Percentiles rank a stretch among this genome's conserved stretches.
Conservation (phyloP, 2,329 filamentous ascomycete species). For the Colletotrichum musicola region DNA sequence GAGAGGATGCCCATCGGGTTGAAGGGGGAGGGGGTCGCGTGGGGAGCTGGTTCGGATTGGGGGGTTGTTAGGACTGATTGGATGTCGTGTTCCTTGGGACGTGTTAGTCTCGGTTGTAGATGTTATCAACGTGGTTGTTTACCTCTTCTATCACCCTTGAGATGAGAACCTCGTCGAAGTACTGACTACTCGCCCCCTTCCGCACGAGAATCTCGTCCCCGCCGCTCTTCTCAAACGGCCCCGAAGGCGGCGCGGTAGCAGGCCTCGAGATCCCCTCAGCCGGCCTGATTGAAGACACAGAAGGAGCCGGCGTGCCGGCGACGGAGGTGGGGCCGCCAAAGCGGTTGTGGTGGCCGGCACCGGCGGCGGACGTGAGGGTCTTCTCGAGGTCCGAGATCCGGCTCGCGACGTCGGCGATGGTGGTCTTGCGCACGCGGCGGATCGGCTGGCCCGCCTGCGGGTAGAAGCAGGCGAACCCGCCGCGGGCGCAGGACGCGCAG, state of each 20-base stretch:
- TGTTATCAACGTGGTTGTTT: not conserved
- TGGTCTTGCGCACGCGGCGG: slow-evolving; percentile 44
- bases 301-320: not conserved
- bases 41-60: not conserved
- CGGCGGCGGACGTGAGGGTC: slow-evolving; percentile 40
- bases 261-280: not conserved
- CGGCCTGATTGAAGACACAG: too few species aligned
- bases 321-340: not conserved
- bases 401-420: slow-evolving; percentile 50
- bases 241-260: not conserved
- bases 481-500: slow-evolving; percentile 44
- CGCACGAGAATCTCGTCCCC: slow-evolving; percentile 46
- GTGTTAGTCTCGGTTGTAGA: not conserved
- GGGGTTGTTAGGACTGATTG: slow-evolving; percentile 41
- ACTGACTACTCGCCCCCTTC: slow-evolving; percentile 50
- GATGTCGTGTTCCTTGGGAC: slow-evolving; percentile 39
- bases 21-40: slow-evolving; percentile 42
- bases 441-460: slow-evolving; percentile 43
- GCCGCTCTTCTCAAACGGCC: not conserved
- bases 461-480: slow-evolving; percentile 47
- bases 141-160: slow-evolving; percentile 52
- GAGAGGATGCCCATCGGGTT: slow-evolving; percentile 52
- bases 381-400: slow-evolving; percentile 51
- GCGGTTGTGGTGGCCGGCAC: not conserved
- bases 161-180: slow-evolving; percentile 53